Evolutionary conservation across 2,329 filamentous ascomycete genomes (phyloP), one percentile per base, ranked within the genome.

Genomic region (Bipolaris gigantea): DNA sequence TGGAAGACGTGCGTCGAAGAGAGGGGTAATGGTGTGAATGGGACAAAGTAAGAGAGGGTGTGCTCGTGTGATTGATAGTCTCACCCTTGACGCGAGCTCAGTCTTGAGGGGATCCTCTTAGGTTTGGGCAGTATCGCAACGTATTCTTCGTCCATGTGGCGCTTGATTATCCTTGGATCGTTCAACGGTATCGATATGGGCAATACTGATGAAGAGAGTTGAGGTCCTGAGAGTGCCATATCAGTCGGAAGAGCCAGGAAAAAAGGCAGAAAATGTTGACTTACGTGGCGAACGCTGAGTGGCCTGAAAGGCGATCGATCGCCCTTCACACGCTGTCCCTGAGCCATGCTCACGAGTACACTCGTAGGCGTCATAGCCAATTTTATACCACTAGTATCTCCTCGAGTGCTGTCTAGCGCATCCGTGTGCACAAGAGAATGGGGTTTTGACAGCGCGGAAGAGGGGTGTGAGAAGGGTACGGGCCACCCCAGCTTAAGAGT

Each of bases 271-370:
- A 60, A 52, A 39, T 53, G 61, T 57, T 53, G 48, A 66, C 70
- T 63, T 63, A 76, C 73, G 73, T 76, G 73, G 73, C 73, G 67
- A 65, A 69, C 71, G 71, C 72, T 76, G 73, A 76, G 69, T 76
- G 73, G 73, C 63, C 69, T 75, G 62, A 62, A 67, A 64, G 54
- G 56, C 63, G 64, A 66, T 65, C 71, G 72, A 74, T 74, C 70
- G 63, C 53, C 63, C 61, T 62, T 59, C 23, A 55, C 44, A 53
- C 50, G 39, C 47, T 38, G 30, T 43, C 50, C 23, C 48, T 57
- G 46, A 51, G 48, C 19, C 34, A 46, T 23, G 11, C 38, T 27
- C 25, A 44, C 35, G 38, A 36, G 18, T 33, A 1, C 43, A 21
- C 58, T 46, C 55, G 48, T 60, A 61, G 38, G 52, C 47, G 50